These are phyloP conservation scores for Stachybotrys chlorohalonatus DNA, from an alignment of 2,329 filamentous ascomycete genomes.

Conservation along the genomic window DNA sequence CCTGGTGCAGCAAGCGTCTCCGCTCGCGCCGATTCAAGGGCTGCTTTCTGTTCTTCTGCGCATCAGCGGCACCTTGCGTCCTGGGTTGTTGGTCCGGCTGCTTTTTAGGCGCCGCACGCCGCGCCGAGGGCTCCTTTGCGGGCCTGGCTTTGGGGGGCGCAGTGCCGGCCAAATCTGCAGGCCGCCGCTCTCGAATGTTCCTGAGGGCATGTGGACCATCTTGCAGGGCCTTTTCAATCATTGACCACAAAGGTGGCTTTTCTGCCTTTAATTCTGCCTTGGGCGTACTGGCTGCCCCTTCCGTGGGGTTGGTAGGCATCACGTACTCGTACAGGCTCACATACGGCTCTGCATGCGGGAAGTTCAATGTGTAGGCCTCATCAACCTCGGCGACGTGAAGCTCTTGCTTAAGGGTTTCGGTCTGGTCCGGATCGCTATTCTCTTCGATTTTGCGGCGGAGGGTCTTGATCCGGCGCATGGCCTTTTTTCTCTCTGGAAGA, in stretches of 20 bases:
- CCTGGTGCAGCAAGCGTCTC: conserved; percentile 23
- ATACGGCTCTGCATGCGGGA: conserved; percentile 63
- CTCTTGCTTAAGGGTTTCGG: conserved; percentile 40
- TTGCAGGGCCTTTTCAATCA: conserved; percentile 55
- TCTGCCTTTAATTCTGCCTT: conserved; percentile 34
- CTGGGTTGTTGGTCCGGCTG: conserved; percentile 8
- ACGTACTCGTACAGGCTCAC: conserved; percentile 48
- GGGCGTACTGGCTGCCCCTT: conserved; percentile 28
- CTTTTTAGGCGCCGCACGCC: conserved; percentile 6
- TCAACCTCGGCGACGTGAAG: conserved; percentile 66
- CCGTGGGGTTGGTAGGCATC: conserved; percentile 20
- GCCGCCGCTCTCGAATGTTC: conserved; percentile 43
- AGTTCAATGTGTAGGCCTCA: conserved; percentile 65
- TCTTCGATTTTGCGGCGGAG: conserved; percentile 48
- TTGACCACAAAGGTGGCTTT: conserved; percentile 55
- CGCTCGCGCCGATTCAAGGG: conserved; percentile 25
- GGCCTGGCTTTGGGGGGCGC: conserved; percentile 4
- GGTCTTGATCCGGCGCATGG: conserved; percentile 56
- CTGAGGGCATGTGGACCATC: conserved; percentile 44
- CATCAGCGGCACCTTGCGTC: conserved; percentile 6
- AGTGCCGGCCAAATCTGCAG: conserved; percentile 8
- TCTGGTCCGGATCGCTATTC: conserved; percentile 40
- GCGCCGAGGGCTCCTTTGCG: conserved; percentile 8
- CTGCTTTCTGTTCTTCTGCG: conserved; percentile 13
- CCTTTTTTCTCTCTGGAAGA: conserved; percentile 60